A percentile compares a stretch with the other conserved stretches of the same genome.
Conservation (phyloP, 257 asterid species). For the Nicotiana tabacum region DNA sequence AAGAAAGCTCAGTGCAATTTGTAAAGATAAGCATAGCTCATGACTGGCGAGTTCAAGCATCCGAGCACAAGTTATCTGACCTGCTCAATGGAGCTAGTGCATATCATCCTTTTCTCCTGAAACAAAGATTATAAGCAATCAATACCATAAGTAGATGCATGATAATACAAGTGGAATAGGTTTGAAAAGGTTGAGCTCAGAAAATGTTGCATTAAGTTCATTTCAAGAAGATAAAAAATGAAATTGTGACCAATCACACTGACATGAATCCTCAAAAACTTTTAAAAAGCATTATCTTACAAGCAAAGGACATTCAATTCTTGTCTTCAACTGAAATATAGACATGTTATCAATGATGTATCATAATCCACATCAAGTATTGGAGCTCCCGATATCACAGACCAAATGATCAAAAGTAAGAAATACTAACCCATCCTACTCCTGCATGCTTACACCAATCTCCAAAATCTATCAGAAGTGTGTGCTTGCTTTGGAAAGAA, state of each 20-base stretch:
- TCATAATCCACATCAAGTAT: no score
- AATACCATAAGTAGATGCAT: background rate
- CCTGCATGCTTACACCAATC: no score
- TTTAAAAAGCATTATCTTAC: background rate
- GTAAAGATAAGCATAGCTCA: background rate
- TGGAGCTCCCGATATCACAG: no score
- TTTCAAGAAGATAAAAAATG: background rate
- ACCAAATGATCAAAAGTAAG: no score
- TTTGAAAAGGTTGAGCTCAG: background rate
- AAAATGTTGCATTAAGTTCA: background rate
- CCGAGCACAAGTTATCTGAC: constrained; percentile 23
- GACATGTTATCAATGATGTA: background rate
- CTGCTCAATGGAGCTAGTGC: constrained; percentile 74
- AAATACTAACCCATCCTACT: no score
- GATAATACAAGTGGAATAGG: background rate
- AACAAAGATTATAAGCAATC: constrained; percentile 11
- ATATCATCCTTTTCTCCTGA: constrained; percentile 61
- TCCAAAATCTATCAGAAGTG: no score
- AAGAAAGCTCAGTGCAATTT: constrained; percentile 25
- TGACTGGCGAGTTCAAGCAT: background rate
- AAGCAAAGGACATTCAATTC: background rate
- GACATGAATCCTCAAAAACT: background rate
- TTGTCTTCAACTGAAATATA: background rate
- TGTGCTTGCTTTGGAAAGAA: no score
- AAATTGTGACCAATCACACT: background rate